Evolutionary conservation across 345 rosid genomes (phyloP).

Genomic region (Fremontodendron californicum): DNA sequence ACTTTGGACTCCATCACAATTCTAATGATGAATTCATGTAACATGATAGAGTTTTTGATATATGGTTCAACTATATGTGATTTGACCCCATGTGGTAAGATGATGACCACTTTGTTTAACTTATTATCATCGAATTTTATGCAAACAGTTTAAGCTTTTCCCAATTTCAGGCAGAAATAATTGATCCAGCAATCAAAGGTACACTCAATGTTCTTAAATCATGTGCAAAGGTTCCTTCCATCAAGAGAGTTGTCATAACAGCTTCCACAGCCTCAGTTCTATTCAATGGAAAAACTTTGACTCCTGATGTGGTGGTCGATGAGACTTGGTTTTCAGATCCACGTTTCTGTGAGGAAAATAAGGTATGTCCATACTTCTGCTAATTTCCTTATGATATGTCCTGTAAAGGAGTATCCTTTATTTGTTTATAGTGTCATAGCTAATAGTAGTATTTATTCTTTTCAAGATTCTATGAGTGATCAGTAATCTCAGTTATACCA

Average conservation of each 20-base stretch:
- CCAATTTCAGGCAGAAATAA: background rate
- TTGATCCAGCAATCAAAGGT: background rate
- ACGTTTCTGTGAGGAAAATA: background rate
- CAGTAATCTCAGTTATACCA: background rate
- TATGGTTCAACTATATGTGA: background rate
- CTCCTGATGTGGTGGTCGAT: background rate
- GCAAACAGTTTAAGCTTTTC: background rate
- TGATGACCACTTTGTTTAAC: background rate
- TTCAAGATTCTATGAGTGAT: background rate
- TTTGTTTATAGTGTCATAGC: background rate
- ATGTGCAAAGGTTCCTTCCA: background rate
- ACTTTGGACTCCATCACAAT: background rate
- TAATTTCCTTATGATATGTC: background rate
- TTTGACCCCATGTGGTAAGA: too few species aligned
- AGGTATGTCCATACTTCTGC: background rate
- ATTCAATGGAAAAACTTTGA: background rate
- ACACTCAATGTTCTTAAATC: background rate
- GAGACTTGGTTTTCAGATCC: conserved; percentile 2
- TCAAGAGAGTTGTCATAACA: background rate
- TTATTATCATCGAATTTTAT: background rate
- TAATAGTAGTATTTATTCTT: background rate
- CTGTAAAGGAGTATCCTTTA: background rate
- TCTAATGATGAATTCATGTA: background rate
- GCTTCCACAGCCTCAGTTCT: background rate
- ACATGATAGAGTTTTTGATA: background rate